Conservation (phyloP, 331 rosid species). For the Saraca asoca region DNA sequence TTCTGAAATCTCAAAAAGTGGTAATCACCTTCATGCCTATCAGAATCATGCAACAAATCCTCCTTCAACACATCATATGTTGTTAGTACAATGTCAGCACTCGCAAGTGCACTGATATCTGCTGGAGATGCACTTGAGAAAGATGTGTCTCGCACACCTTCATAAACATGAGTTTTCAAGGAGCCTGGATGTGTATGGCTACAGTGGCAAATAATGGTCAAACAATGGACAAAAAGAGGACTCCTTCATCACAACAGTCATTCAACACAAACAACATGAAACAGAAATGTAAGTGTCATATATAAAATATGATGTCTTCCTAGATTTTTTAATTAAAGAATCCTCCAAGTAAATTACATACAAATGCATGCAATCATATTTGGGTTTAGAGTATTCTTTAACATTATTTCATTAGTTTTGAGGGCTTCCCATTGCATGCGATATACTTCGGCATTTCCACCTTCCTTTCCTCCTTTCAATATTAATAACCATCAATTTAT, state of each 20-base stretch:
- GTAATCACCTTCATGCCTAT: conserved; percentile 90
- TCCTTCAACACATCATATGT: conserved; percentile 91
- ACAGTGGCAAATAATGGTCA: conserved; percentile 37
- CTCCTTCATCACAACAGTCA: neutral
- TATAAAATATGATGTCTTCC: neutral
- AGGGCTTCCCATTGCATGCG: neutral
- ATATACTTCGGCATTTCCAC: neutral
- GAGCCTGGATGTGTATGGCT: conserved; percentile 88
- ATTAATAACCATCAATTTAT: too few relatives aligned
- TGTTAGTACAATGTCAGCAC: conserved; percentile 83
- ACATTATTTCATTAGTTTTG: neutral
- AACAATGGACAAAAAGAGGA: conserved; percentile 9
- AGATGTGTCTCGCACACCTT: conserved; percentile 77
- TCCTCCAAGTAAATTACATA: neutral
- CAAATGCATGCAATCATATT: too few relatives aligned
- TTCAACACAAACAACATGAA: neutral
- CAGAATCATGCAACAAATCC: conserved; percentile 88
- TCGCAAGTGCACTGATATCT: conserved; percentile 67
- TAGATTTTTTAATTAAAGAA: neutral
- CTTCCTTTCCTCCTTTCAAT: neutral
- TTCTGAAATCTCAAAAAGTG: conserved; percentile 87
- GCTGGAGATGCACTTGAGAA: conserved; percentile 53
- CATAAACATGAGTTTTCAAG: conserved; percentile 73
- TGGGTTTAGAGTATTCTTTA: too few relatives aligned
- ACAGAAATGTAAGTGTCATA: neutral